Base-by-base conservation (phyloP, 116 monocot species). In the Cymodocea nodosa region DNA sequence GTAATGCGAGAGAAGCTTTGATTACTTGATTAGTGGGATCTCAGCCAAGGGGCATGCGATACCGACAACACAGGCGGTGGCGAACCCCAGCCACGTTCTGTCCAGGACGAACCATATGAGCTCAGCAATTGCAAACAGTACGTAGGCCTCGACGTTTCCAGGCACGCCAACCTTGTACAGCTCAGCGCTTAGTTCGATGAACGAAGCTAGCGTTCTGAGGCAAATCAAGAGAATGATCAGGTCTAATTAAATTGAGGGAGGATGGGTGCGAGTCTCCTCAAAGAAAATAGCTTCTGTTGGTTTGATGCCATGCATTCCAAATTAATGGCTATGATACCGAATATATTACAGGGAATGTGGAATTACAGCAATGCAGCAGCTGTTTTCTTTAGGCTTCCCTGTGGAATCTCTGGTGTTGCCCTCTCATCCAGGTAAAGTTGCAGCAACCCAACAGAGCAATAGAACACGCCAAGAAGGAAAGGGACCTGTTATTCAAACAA, bases 1-100 rank as follows among this genome's bases (percentile, higher is more conserved):
- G 58, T n/a, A 23, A 4, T 58, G 23, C 5, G 9, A n/a, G n/a
- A 23, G 1, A 24, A 5, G 5, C 58, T 12, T 24, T 58, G 9
- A 4, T 39, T 56, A 90, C 90, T 87, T 87, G 65, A 91, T 87
- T 1, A 91, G 19, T 37, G 87, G 90, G 62, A 87, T 82, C 84
- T 91, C 87, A 50, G 79, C 72, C 51, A 86, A 34, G 24, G 84
- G 87, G 69, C 86, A 84, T n/a, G 57, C 73, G 36, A 84, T 24
- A 9, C 87, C 82, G 24, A 84, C 71, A 58, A 82, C 50, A 60
- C 77, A 84, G 22, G 90, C 87, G 49, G 82, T 55, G 16, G 84
- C 68, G 73, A 91, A 91, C 6, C 91, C 87, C 5, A 56, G 44
- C 87, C 84, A 82, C 15, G 90, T 82, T 16, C 84, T 40, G 52